Evolutionary conservation across 2,329 filamentous ascomycete species (phyloP).

Genomic region (Fusarium haematococcum): DNA sequence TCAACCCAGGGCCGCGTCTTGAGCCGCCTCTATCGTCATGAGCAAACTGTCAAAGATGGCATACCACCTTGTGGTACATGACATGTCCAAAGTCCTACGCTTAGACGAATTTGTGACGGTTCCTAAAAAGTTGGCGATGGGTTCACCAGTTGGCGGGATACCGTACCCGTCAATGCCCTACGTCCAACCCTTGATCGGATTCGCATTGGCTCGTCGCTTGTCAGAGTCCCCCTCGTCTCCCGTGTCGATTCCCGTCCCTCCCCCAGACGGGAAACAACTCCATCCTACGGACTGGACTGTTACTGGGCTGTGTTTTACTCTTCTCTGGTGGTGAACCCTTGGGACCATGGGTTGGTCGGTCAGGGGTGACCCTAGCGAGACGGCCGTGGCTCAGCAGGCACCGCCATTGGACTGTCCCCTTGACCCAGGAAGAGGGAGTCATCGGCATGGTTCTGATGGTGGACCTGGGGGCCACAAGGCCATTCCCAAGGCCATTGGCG

Average conservation of each 20-base stretch:
- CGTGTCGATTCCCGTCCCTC: constrained; percentile 31
- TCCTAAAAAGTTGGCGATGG: constrained; percentile 1
- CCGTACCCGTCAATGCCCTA: background rate
- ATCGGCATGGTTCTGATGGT: constrained; percentile 36
- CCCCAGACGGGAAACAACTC: background rate
- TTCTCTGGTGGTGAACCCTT: constrained; percentile 5
- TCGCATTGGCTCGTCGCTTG: constrained; percentile 12
- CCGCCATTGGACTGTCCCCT: constrained; percentile 3
- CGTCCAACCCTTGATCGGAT: background rate
- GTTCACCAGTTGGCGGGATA: background rate
- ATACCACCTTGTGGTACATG: background rate
- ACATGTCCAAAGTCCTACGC: constrained; percentile 31
- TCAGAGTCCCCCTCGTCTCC: constrained; percentile 18
- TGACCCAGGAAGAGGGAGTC: constrained; percentile 34
- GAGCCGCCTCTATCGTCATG: constrained; percentile 15
- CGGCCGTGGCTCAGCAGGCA: constrained; percentile 30
- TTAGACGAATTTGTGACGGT: background rate
- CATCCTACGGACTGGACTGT: constrained; percentile 7
- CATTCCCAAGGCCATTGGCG: constrained; percentile 5
- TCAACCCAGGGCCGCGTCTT: constrained; percentile 38
- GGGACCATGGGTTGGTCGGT: background rate
- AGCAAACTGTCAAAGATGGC: constrained; percentile 1
- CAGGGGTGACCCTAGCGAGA: constrained; percentile 12
- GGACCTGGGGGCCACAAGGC: constrained; percentile 21
- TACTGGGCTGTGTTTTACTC: constrained; percentile 7